These are phyloP conservation scores for Lipomyces japonicus DNA, from an alignment of 805 yeast species.

Conservation along the genomic window DNA sequence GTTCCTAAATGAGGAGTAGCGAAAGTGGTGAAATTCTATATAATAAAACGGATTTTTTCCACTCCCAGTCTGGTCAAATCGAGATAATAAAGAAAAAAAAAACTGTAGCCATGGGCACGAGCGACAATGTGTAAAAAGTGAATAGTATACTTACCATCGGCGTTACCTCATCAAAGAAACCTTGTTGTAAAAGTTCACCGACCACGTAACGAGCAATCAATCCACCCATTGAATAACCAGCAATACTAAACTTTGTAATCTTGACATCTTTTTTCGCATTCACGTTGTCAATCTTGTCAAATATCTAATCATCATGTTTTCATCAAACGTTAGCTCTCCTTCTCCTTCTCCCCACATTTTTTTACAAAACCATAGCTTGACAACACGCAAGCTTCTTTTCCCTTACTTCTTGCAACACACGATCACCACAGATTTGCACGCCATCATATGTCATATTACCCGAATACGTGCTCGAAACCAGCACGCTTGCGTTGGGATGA, in stretches of 20 bases:
- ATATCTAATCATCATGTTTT: conserved; percentile 36
- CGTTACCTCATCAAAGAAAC: conserved; percentile 52
- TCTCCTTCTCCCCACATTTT: neutral
- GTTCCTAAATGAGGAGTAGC: conserved; percentile 74
- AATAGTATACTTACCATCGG: conserved; percentile 48
- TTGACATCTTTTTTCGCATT: conserved; percentile 41
- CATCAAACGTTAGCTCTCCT: conserved; percentile 34
- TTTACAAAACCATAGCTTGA: no score
- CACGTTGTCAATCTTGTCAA: conserved; percentile 45
- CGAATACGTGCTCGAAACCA: conserved; percentile 29
- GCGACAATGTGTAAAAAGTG: no score
- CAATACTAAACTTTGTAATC: conserved; percentile 62
- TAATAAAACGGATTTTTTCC: no score
- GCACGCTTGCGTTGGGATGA: conserved; percentile 38
- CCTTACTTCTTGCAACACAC: conserved; percentile 61
- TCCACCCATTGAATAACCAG: conserved; percentile 93
- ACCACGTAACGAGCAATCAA: conserved; percentile 70
- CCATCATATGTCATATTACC: conserved; percentile 66
- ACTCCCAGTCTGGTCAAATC: neutral
- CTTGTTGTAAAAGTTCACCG: conserved; percentile 56
- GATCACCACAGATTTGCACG: conserved; percentile 63
- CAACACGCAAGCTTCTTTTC: no score
- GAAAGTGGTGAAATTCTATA: conserved; percentile 53
- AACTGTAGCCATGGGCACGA: no score
- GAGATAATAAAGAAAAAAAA: neutral